Evolutionary conservation across 495 filamentous ascomycete species (phyloP).

Genomic region (Lasiosphaeria miniovina): DNA sequence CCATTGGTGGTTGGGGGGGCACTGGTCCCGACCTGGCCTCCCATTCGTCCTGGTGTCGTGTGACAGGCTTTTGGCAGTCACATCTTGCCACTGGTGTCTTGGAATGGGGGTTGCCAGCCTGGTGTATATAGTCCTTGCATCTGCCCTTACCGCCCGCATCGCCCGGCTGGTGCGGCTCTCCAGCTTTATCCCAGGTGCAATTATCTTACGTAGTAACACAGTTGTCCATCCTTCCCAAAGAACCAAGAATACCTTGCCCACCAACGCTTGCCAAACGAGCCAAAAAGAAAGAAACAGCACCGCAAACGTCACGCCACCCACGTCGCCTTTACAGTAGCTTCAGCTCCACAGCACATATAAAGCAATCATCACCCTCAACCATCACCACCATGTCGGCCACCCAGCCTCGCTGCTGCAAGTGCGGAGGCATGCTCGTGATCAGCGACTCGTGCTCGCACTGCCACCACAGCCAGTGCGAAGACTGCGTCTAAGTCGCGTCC

Average conservation of each 20-base stretch:
- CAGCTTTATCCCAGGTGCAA: too few relatives aligned
- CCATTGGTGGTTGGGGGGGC: too few relatives aligned
- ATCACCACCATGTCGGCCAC: conserved; percentile 32
- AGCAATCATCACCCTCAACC: not conserved
- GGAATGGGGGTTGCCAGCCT: too few relatives aligned
- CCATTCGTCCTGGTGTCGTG: conserved; percentile 2
- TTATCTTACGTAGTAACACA: too few relatives aligned
- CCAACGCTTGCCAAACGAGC: not conserved
- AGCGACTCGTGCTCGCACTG: conserved; percentile 44
- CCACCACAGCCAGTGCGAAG: conserved; percentile 41
- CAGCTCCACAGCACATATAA: conserved; percentile 1
- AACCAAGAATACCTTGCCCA: not conserved
- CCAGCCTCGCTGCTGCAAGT: conserved; percentile 46
- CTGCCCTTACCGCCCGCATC: too few relatives aligned
- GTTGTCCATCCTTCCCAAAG: too few relatives aligned
- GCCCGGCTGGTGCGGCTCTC: too few relatives aligned
- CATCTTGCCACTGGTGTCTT: too few relatives aligned
- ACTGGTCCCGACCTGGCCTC: not conserved
- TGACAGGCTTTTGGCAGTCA: not conserved
- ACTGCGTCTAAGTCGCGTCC: conserved; percentile 34
- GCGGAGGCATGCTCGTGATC: conserved; percentile 48
- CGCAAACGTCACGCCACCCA: too few relatives aligned
- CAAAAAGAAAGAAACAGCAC: too few relatives aligned
- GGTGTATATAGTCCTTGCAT: too few relatives aligned
- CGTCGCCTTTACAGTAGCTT: not conserved